Percentiles rank a stretch among this genome's conserved stretches.
Evolutionary conservation across 805 yeast genomes (phyloP).

Genomic region (Candida nanaspora): DNA sequence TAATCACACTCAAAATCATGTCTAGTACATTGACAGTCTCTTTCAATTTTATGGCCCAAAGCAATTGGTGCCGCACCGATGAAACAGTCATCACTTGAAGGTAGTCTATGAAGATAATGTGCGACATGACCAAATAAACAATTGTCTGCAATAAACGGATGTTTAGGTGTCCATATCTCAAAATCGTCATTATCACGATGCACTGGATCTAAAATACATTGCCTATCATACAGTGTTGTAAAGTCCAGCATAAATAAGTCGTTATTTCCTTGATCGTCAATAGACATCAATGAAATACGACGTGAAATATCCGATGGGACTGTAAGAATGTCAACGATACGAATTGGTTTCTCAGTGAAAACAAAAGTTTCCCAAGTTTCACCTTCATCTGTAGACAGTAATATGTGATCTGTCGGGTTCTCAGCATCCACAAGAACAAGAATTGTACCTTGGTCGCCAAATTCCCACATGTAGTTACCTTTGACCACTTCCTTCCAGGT

Average conservation of each 20-base stretch:
- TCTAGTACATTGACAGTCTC: conserved; percentile 79
- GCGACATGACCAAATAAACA: conserved; percentile 72
- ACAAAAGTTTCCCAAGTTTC: conserved; percentile 60
- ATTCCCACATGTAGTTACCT: conserved; percentile 88
- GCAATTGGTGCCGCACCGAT: conserved; percentile 58
- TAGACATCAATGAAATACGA: conserved; percentile 61
- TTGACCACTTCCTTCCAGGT: conserved; percentile 77
- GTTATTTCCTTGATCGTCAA: conserved; percentile 26
- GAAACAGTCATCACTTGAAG: conserved; percentile 57
- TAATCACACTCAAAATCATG: conserved; percentile 92
- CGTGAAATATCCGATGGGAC: conserved; percentile 89
- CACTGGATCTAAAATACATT: conserved; percentile 45
- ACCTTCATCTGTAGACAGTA: conserved; percentile 77
- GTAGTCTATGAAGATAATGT: conserved; percentile 48
- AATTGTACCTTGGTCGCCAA: conserved; percentile 90
- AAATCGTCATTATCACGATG: conserved; percentile 44
- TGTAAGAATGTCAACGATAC: conserved; percentile 71
- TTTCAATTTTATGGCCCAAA: conserved; percentile 46
- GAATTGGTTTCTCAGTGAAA: conserved; percentile 51
- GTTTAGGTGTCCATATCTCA: conserved; percentile 55
- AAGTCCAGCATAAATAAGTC: conserved; percentile 52
- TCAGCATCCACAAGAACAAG: conserved; percentile 60
- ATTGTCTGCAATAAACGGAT: conserved; percentile 39
- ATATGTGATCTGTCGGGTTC: conserved; percentile 48
- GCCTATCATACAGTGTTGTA: conserved; percentile 38